Conservation (phyloP, 768 basidiomycete genomes). For the Coprinopsis cinerea region DNA sequence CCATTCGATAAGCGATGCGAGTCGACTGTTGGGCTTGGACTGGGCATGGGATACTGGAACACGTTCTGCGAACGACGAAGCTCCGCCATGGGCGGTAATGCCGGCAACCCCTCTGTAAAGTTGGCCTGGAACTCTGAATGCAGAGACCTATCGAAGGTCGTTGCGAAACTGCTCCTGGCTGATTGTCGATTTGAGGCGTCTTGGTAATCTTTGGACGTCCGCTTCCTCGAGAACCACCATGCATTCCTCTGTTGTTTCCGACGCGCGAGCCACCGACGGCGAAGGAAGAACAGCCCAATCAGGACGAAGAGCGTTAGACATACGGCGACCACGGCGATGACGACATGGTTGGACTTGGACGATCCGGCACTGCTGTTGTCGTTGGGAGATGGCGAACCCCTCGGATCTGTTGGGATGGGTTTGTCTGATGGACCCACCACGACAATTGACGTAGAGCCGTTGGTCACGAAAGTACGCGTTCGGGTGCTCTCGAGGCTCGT, state of each 20-base stretch:
- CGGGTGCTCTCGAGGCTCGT: too few relatives aligned
- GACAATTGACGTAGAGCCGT: too few relatives aligned
- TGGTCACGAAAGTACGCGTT: too few relatives aligned
- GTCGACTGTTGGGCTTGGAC: conserved; percentile 10
- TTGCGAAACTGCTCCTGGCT: conserved; percentile 59
- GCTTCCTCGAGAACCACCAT: conserved; percentile 39
- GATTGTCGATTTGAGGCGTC: conserved; percentile 19
- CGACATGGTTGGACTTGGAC: background rate
- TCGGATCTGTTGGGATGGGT: background rate
- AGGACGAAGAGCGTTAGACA: conserved; percentile 26
- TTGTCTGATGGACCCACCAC: too few relatives aligned
- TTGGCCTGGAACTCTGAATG: conserved; percentile 18
- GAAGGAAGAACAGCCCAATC: conserved; percentile 33
- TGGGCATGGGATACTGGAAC: conserved; percentile 22
- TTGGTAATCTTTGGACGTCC: conserved; percentile 19
- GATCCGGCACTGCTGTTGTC: background rate
- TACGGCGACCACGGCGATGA: background rate
- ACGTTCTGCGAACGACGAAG: conserved; percentile 32
- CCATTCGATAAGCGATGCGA: conserved; percentile 32
- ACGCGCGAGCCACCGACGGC: conserved; percentile 38
- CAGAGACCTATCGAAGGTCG: conserved; percentile 46
- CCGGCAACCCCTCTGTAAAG: conserved; percentile 25
- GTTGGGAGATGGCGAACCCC: background rate
- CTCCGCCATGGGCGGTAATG: conserved; percentile 52
- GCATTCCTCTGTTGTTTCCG: conserved; percentile 35